Evolutionary conservation across 179 eudicot genomes (phyloP), one percentile per base, ranked within the genome.

Genomic region (Beta lomatogona): DNA sequence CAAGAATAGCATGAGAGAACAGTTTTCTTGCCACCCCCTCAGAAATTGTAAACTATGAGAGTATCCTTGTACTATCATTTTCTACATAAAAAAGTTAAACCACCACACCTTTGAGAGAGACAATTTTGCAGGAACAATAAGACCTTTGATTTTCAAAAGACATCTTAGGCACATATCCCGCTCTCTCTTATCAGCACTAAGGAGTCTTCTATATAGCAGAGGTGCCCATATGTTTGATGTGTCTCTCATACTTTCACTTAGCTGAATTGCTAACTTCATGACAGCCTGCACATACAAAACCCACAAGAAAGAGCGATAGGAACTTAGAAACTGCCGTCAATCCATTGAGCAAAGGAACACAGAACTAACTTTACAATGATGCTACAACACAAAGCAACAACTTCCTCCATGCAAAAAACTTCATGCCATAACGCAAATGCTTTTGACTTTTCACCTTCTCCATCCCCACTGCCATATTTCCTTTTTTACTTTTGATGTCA

Each of bases 101-200:
- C 57, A 64, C 58, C 61, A 61, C 85, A 91, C 98, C 94, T 90
- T 91, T 54, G 97, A 90, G 21, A 94, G 92, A 58, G 80, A 73
- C 73, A 80, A 71, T 21, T 84, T 79, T 9, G 97, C 92, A 87
- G 97, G 95, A 82, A 81, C 79, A 78, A 92, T 89, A 71, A 81
- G 63, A 74, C 86, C 76, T 64, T 79, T 85, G 54, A 91, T 78
- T 87, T 89, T 91, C 84, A 89, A 84, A 85, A 94, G 86, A 87
- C 98, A 94, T 84, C 98, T 89, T 82, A 89, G 86, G 73, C 91
- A 86, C 90, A 93, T 90, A 79, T 94, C 98, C 83, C 91, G 88
- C 86, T 86, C 93, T 86, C 91, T 90, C 85, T 91, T 94, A 74
- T 94, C 92, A 15, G 71, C 48, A 86, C 95, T 94, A 76, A 93